Evolutionary conservation across 345 rosid genomes (phyloP), one percentile per base, ranked within the genome.

Genomic region (Citrus unshiu): DNA sequence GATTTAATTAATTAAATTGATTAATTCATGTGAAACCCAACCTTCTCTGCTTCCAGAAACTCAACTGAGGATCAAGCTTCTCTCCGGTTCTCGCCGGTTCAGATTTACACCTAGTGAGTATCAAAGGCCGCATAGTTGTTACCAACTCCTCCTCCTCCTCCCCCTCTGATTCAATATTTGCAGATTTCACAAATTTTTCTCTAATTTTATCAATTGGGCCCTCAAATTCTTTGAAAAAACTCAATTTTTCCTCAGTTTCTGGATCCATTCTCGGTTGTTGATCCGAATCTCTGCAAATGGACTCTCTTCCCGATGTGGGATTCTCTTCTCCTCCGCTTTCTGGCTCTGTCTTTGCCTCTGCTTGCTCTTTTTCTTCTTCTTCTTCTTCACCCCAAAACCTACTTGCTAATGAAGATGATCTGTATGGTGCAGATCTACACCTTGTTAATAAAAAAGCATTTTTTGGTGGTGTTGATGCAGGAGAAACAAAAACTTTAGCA

Each of bases 381-480:
- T 86, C 80, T 3, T 91, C 89, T 5, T 95, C 93, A 12, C 88
- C 97, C 98, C 97, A 93, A 83, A 95, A 93, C 78, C 83, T 89
- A 78, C 82, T 49, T 59, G 97, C 98, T 49, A 95, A 76, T 40
- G 98, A 95, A 1, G 97, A 95, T 1, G 98, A 90, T 72, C 95
- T 76, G 78, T 91, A 92, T 13, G 98, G 97, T 2, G 94, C 97
- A 84, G 98, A 95, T 91, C 93, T 90, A 81, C 95, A 88, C 74
- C 98, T 88, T 8, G 92, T 93, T 69, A 95, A 82, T 25, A 89
- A 43, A 14, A 95, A 69, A 5, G 97, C 97, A 64, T 91, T 91
- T 78, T 80, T 88, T 39, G 98, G 98, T 65, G 98, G 95, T 27
- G 93, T 76, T 24, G 75, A 57, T 14, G 78, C 68, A 68, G 84